A percentile compares a stretch with the other conserved stretches of the same genome.
phyloP scores from a whole-genome alignment of 2,329 filamentous ascomycete genomes.

The Tolypocladium album region DNA sequence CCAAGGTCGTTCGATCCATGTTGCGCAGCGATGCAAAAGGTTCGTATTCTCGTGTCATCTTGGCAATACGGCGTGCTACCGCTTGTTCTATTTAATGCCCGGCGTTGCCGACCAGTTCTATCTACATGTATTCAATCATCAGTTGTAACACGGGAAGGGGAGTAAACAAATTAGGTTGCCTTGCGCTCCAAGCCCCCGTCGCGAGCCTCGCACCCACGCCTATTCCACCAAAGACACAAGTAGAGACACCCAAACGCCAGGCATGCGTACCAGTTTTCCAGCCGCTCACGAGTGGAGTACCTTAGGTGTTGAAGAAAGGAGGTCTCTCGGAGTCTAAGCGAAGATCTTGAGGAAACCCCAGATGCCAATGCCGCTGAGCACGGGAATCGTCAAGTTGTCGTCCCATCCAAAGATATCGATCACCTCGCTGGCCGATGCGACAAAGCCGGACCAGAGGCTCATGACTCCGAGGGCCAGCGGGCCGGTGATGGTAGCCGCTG shows the following conservation, averaged over 20 bases:
- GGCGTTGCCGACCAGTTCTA: background rate
- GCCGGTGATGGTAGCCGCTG: conserved; percentile 55
- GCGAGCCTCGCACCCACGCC: background rate
- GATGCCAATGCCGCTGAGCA: conserved; percentile 78
- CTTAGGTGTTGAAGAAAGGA: background rate
- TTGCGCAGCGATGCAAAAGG: background rate
- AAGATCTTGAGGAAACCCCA: conserved; percentile 89
- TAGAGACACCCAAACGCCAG: conserved; percentile 1
- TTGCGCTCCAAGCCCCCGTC: background rate
- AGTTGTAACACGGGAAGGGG: background rate
- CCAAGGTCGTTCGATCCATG: background rate
- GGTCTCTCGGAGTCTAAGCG: conserved; percentile 31
- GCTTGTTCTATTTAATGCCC: background rate
- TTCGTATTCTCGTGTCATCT: background rate
- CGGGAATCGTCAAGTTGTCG: conserved; percentile 93
- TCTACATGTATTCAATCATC: background rate
- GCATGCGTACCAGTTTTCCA: background rate
- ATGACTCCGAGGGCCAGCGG: conserved; percentile 65
- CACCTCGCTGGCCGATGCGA: conserved; percentile 81
- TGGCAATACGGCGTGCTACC: background rate
- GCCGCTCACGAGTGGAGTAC: background rate
- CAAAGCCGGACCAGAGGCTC: conserved; percentile 78
- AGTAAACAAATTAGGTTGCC: background rate
- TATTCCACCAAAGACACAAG: background rate
- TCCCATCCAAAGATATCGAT: conserved; percentile 91